Evolutionary conservation across 495 filamentous ascomycete species (phyloP), one percentile per base, ranked within the genome.

Genomic region (Podospora anserina): DNA sequence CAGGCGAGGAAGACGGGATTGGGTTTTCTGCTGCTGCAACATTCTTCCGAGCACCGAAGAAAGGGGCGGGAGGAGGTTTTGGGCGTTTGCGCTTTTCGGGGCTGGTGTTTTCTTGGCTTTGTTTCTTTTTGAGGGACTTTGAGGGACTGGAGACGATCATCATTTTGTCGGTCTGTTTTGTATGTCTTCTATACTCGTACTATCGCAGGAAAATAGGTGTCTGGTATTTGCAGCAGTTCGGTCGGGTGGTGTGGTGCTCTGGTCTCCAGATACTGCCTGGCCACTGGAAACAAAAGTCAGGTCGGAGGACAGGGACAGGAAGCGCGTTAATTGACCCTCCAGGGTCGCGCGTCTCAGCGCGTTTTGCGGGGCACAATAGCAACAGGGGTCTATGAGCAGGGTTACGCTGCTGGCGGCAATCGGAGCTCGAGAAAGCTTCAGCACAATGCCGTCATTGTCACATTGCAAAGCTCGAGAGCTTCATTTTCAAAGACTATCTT

Each of bases 1-100:
- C 93, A 61, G 93, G 92, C 13, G 93, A 96, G 0, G 93, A 97
- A 2, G 93, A 97, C 9, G 91, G 91, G 58, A 95, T 89, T 32
- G 82, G 83, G 72, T 86, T 64, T 61, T 74, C 49, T 19, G 76
- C 73, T 26, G 70, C 71, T 11, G 72, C 63, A 32, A 71, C 60
- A 68, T 73, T 78, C 66, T 80, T 79, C 62, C 76, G 76, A 26
- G 78, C 80, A 49, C 39, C 39, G 64, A 82, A 82, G 68, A 82
- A 78, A 19, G 79, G 76, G 57, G 74, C 67, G 18, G 68, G 64
- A 1, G 72, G 74, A 19, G 76, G 79, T 65, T 77, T 80, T 57
- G 78, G 61, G 4, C 61, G 61, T 32, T 63, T 63, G 15, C 30
- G 27, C 61, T 63, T 63, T n/a, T 39, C 30, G 39, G 39, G 39